Evolutionary conservation across 805 yeast genomes (phyloP), one percentile per base, ranked within the genome.

Genomic region (Yamadazyma olivae): DNA sequence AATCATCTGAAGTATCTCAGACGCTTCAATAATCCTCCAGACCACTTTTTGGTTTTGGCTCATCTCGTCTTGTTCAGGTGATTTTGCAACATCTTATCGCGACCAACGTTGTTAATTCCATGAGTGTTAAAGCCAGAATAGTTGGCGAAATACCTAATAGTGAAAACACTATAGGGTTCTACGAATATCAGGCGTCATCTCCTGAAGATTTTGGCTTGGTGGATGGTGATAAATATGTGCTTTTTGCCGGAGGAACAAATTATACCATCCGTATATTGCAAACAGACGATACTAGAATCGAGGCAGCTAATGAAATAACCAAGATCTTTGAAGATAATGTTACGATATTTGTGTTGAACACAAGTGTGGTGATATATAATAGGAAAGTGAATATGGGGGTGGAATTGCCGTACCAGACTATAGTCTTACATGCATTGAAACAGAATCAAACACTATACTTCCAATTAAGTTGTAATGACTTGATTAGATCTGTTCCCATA

Each of bases 221-320:
- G n/a, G 55, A 53, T 25, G 64, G 65, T 33, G 73, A 67, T 43
- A 63, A 67, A 47, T 53, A 58, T 39, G 65, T 70, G 26, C 45
- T 70, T n/a, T 57, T 63, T 39, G 69, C 62, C 6, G 73, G 71
- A 4, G 68, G 67, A 3, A 29, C 36, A 3, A 33, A 39, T 13
- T 53, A 38, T 32, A 8, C 27, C 28, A 18, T 51, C n/a, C 9
- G 25, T 13, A 20, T 61, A 14, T 27, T 41, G 15, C 35, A 43
- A 20, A 49, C 44, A 24, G 49, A 50, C 27, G 46, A 49, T 5
- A n/a, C 5, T 8, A 13, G 9, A 19, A 9, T 32, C 13, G 6
- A 33, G 3, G 33, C 52, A 3, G 25, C 17, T n/a, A 30, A 53
- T 15, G 35, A 9, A 3, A 9, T 35, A 3, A 12, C 22, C 16